Percentiles rank a stretch among this genome's conserved stretches.
These are phyloP conservation scores for Rhizopus arrhizus DNA, from an alignment of 371 early-diverging fungal genomes.

Conservation along the genomic window DNA sequence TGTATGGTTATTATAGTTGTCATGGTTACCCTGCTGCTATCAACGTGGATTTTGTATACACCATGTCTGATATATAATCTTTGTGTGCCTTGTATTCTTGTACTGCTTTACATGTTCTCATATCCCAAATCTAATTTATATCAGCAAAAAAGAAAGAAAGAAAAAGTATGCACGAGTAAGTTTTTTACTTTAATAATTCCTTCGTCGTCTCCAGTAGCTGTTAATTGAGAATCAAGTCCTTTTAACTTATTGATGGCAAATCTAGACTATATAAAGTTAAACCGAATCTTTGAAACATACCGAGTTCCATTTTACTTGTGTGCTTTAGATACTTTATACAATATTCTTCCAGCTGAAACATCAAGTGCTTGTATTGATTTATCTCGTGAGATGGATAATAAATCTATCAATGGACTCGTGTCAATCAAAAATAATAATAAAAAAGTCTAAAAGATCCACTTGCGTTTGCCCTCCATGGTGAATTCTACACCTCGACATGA, in stretches of 20 bases:
- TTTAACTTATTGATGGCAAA: constrained; percentile 74
- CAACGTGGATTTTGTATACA: constrained; percentile 68
- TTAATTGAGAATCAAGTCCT: constrained; percentile 64
- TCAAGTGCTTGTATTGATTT: constrained; percentile 7
- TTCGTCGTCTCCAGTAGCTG: constrained; percentile 91
- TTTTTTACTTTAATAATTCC: constrained; percentile 77
- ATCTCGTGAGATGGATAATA: constrained; percentile 4
- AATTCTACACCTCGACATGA: constrained; percentile 84
- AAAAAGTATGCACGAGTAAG: too few species aligned
- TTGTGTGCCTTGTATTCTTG: constrained; percentile 78
- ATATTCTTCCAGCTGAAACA: constrained; percentile 2
- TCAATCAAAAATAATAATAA: neutral
- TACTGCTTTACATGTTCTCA: constrained; percentile 65
- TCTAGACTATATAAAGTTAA: constrained; percentile 48
- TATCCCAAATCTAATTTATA: constrained; percentile 77
- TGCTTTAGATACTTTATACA: constrained; percentile 20
- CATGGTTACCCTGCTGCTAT: constrained; percentile 63
- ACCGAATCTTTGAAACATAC: constrained; percentile 74
- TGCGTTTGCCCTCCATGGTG: constrained; percentile 71
- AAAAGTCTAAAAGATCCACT: neutral
- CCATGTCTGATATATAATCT: constrained; percentile 88
- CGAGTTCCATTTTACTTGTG: constrained; percentile 63
- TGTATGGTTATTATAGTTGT: neutral
- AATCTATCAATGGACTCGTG: neutral
- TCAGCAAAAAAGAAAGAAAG: neutral